Evolutionary conservation across 805 yeast species (phyloP).

Genomic region (Spathaspora boniae): DNA sequence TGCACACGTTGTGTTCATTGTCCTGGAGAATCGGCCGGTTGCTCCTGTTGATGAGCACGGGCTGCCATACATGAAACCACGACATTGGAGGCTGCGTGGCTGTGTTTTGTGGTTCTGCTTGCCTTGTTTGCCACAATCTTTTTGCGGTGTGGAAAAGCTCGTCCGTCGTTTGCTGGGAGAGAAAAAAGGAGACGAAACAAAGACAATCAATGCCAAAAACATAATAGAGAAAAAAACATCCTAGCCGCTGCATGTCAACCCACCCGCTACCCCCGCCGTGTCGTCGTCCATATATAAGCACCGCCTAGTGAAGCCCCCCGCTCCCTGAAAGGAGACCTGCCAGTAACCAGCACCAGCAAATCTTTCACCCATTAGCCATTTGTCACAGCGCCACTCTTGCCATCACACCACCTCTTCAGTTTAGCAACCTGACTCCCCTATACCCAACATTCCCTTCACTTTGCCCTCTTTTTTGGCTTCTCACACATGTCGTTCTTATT

Average conservation of each 20-base stretch:
- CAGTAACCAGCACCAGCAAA: background rate
- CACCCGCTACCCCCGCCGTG: too few relatives aligned
- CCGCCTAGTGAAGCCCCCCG: background rate
- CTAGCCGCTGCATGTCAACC: too few relatives aligned
- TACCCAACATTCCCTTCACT: slow-evolving; percentile 1
- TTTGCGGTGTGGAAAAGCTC: background rate
- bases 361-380: background rate
- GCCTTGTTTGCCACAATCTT: background rate
- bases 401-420: background rate
- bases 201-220: too few relatives aligned
- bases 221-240: background rate
- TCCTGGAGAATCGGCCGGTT: slow-evolving; percentile 35
- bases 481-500: slow-evolving; percentile 81
- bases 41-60: slow-evolving; percentile 34
- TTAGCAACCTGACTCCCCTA: background rate
- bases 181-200: background rate
- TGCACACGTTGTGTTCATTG: slow-evolving; percentile 29
- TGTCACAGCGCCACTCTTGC: too few relatives aligned
- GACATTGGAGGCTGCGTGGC: too few relatives aligned
- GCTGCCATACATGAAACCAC: slow-evolving; percentile 28
- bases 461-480: background rate
- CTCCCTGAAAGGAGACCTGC: too few relatives aligned
- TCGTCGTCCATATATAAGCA: background rate
- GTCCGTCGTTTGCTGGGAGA: background rate
- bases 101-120: background rate